These are phyloP conservation scores for Petunia secreta DNA, from an alignment of 257 asterid species.

Conservation along the genomic window DNA sequence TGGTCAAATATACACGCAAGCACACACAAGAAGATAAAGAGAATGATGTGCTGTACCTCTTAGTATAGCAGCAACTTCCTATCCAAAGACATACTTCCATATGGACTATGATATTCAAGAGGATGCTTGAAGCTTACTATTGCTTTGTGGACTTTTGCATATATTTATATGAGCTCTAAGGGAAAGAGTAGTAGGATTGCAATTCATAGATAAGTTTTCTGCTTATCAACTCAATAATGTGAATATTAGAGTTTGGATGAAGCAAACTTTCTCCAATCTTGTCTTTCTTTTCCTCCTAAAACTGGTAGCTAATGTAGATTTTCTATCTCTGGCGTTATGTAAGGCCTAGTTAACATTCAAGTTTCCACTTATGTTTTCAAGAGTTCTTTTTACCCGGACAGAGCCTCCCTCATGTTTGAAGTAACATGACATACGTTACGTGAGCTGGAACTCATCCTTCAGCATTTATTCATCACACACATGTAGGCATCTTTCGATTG, in stretches of 20 bases:
- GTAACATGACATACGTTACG: no score
- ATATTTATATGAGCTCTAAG: background rate
- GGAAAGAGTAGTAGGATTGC: background rate
- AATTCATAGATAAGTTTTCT: background rate
- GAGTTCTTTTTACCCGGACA: no score
- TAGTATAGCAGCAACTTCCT: background rate
- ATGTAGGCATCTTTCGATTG: background rate
- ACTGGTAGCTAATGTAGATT: no score
- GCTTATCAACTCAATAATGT: slow-evolving; percentile 4
- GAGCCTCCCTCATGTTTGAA: no score
- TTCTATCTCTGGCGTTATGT: no score
- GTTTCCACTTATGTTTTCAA: no score
- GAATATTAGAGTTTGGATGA: background rate
- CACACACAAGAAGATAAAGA: background rate
- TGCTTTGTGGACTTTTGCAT: background rate
- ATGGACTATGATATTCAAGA: background rate
- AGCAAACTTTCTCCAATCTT: no score
- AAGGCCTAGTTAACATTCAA: no score
- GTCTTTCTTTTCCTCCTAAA: no score
- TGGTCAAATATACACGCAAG: background rate
- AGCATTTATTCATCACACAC: background rate
- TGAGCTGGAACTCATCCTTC: no score
- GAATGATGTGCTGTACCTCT: background rate
- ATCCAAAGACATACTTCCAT: background rate
- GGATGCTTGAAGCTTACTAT: slow-evolving; percentile 14